Base-by-base conservation (phyloP, 23 red algal species). In the Cyanidium caldarium region DNA sequence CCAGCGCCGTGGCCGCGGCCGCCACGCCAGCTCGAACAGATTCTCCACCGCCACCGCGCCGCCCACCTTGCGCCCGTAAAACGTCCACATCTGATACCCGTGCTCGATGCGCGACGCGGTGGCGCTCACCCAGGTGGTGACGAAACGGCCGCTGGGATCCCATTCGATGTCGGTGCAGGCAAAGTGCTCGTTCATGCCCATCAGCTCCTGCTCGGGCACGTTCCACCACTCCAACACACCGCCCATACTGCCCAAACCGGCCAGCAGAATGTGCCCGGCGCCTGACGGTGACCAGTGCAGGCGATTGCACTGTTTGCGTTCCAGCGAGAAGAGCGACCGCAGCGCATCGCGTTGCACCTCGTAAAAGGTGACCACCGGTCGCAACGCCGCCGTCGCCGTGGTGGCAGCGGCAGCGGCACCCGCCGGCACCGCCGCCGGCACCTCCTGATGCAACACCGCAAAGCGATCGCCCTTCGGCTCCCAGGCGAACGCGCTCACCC, bases 221-320 rank as follows among this genome's bases (percentile, higher is more conserved):
- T 98, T 82, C 37, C 79, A 88, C 75, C 75, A 98, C 46, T 98
- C 92, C 10, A 89, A 57, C 44, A 74, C 77, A 44, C 92, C 92
- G 42, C 72, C 77, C 45, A 73, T 78, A 17, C 77, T 76, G 38
- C 76, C 78, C 2, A 98, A 61, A 14, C 80, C 76, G 16, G 92
- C 92, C 15, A 98, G 80, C 7, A 98, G 42, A 40, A 89, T 61
- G 68, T 87, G 80, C 51, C 51, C 51, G 19, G 69, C 58, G 13
- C 86, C 86, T 78, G 84, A 76, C 44, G 92, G 92, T 25, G 92
- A 88, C 92, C 92, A 98, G 40, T 72, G 78, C 39, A 98, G 21
- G 14, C 80, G 76, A 40, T 88, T 88, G 65, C 42, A 78, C 43
- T 67, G 71, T 42, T 85, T 85, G 26, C 74, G 72, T 38, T 82